These are phyloP conservation scores for Alopecurus myosuroides DNA, from an alignment of 176 grass and related monocot genomes.

Conservation along the genomic window DNA sequence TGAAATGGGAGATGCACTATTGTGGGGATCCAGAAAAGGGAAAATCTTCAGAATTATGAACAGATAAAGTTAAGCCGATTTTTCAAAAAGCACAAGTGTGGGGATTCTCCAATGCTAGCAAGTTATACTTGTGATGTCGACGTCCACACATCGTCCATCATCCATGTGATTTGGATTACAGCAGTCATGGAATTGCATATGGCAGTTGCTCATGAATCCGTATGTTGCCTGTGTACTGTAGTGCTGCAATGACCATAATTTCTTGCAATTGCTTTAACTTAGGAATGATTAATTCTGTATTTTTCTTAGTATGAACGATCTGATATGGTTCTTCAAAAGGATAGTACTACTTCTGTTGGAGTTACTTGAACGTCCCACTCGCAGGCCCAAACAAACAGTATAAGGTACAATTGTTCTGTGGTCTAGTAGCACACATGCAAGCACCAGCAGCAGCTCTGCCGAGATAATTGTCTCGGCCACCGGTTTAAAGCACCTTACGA, in stretches of 20 bases:
- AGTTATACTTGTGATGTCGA: neutral
- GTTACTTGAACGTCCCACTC: neutral
- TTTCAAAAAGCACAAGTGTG: too few relatives aligned
- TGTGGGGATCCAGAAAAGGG: too few relatives aligned
- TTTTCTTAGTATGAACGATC: neutral
- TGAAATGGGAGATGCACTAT: too few relatives aligned
- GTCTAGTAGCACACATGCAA: neutral
- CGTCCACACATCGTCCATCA: neutral
- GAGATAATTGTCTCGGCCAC: neutral
- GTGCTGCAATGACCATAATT: neutral
- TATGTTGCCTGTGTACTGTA: neutral
- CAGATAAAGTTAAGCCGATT: too few relatives aligned
- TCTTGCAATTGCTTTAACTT: neutral
- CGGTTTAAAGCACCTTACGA: neutral
- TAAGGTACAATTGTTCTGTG: neutral
- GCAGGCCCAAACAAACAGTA: neutral
- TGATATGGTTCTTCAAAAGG: neutral
- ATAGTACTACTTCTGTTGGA: neutral
- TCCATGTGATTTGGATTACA: neutral
- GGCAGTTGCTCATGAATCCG: neutral
- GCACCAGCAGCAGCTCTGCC: neutral
- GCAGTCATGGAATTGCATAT: neutral
- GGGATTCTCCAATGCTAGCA: neutral
- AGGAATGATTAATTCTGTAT: neutral
- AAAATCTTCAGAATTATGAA: too few relatives aligned